phyloP scores from a whole-genome alignment of 345 rosid species.

The Citrus australasica region DNA sequence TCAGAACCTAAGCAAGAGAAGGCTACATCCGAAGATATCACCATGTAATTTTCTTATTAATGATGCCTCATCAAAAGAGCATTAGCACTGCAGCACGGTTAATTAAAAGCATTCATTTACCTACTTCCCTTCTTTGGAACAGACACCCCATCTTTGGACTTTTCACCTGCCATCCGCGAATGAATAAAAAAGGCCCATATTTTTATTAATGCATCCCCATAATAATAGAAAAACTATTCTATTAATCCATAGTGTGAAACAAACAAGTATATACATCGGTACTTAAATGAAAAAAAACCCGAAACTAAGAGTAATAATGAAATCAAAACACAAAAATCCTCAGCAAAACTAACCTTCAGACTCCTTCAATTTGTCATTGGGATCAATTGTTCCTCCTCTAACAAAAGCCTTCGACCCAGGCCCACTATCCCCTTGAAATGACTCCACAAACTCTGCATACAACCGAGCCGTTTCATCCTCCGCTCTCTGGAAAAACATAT shows the following conservation, averaged over 20 bases:
- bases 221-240: conserved; percentile 44
- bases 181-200: conserved; percentile 91
- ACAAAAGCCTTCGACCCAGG: conserved; percentile 89
- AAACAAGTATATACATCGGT: conserved; percentile 14
- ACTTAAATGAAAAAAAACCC: not conserved
- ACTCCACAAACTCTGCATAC: conserved; percentile 90
- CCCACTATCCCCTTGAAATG: conserved; percentile 75
- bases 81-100: conserved; percentile 43
- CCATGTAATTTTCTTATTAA: conserved; percentile 26
- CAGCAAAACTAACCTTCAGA: conserved; percentile 67
- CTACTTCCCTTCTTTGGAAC: conserved; percentile 99
- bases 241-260: conserved; percentile 51
- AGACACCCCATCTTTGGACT: conserved; percentile 99
- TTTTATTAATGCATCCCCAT: conserved; percentile 72
- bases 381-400: conserved; percentile 90
- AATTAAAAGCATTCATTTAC: conserved; percentile 86
- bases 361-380: conserved; percentile 66
- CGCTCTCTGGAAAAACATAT: conserved; percentile 49
- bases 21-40: conserved; percentile 15
- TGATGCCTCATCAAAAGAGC: conserved; percentile 38
- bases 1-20: conserved; percentile 24
- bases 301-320: not conserved
- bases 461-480: conserved; percentile 96
- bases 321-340: not conserved
- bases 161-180: conserved; percentile 99